These are phyloP conservation scores for Lepidopterella palustris DNA, from an alignment of 495 filamentous ascomycete species.

Conservation along the genomic window DNA sequence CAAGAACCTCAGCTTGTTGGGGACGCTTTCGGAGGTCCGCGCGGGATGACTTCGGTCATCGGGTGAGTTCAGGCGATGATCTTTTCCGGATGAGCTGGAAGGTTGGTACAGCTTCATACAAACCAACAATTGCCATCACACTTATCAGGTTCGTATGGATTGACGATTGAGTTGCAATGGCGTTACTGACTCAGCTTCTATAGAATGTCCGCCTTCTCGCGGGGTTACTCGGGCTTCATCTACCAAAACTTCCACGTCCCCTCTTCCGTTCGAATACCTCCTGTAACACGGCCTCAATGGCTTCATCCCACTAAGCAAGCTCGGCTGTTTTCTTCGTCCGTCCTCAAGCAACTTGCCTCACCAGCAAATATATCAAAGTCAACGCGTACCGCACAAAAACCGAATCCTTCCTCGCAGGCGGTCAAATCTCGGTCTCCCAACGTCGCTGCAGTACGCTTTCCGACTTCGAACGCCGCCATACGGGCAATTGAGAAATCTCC, in stretches of 20 bases:
- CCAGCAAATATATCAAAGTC: not conserved
- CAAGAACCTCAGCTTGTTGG: slow-evolving; percentile 19
- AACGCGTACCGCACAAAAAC: not conserved
- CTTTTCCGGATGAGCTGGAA: not conserved
- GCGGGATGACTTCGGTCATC: not conserved
- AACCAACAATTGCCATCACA: not conserved
- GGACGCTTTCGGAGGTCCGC: slow-evolving; percentile 15
- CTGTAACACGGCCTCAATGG: slow-evolving; percentile 4
- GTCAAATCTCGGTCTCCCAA: not conserved
- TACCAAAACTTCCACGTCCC: slow-evolving; percentile 18
- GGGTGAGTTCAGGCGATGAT: not conserved
- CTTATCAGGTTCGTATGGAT: not conserved
- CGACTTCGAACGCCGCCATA: slow-evolving; percentile 11
- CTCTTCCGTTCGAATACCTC: slow-evolving; percentile 12
- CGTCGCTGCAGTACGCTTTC: not conserved
- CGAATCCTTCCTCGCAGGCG: not conserved
- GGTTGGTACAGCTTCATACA: not conserved
- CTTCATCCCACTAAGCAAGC: not conserved
- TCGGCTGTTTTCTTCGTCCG: slow-evolving; percentile 5
- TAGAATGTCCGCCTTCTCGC: slow-evolving; percentile 22
- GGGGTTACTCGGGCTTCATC: slow-evolving; percentile 13
- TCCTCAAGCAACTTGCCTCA: slow-evolving; percentile 2
- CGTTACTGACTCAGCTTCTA: not conserved
- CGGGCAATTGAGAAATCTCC: slow-evolving; percentile 6
- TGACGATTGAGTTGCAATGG: not conserved